Evolutionary conservation across 192 early-diverging fungal species (phyloP).

Genomic region (Pilobolus umbonatus): DNA sequence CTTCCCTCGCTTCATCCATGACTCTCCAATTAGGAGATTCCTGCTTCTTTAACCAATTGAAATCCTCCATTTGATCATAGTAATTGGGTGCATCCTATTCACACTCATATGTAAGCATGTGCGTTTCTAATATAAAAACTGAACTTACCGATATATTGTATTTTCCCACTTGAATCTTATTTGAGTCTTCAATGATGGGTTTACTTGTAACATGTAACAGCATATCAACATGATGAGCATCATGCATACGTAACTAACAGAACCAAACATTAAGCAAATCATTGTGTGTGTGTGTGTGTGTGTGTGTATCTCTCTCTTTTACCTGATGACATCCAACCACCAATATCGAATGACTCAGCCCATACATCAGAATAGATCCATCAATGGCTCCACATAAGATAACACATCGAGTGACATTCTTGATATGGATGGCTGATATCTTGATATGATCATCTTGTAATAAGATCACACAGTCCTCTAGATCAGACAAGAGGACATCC

Average conservation of each 20-base stretch:
- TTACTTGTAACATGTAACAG: constrained; percentile 68
- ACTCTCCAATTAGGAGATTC: constrained; percentile 75
- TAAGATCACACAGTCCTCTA: constrained; percentile 61
- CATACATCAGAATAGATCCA: constrained; percentile 71
- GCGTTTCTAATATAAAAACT: too few species aligned
- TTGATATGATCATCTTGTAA: constrained; percentile 43
- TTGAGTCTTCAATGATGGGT: constrained; percentile 85
- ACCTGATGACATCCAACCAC: constrained; percentile 76
- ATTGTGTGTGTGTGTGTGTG: background rate
- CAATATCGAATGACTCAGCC: constrained; percentile 55
- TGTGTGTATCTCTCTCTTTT: constrained; percentile 3
- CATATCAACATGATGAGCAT: constrained; percentile 55
- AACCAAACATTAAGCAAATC: background rate
- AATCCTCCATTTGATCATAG: constrained; percentile 76
- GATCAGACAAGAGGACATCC: constrained; percentile 56
- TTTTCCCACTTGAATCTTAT: constrained; percentile 61
- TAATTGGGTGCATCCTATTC: constrained; percentile 17
- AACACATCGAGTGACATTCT: constrained; percentile 59
- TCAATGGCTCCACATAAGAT: constrained; percentile 61
- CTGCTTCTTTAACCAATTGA: constrained; percentile 83
- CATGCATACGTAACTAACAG: constrained; percentile 77
- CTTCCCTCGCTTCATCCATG: constrained; percentile 21
- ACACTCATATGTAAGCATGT: background rate
- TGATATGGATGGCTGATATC: constrained; percentile 73
- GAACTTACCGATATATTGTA: constrained; percentile 35